These are phyloP conservation scores for Stereocaulon alpinum DNA, from an alignment of 495 filamentous ascomycete species.

Conservation along the genomic window DNA sequence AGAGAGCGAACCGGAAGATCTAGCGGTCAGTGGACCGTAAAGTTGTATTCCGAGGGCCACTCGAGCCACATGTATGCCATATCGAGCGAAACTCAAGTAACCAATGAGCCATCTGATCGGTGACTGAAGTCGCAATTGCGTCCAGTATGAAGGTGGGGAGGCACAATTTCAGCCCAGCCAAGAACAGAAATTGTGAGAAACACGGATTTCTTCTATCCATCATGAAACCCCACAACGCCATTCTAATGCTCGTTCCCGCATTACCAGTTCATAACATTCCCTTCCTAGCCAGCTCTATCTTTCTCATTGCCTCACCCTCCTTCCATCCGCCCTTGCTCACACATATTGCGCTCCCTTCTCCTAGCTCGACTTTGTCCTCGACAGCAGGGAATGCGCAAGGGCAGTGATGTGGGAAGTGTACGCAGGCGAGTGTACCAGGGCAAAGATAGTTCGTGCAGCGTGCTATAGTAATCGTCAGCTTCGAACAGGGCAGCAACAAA, in stretches of 20 bases:
- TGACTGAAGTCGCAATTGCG: too few species aligned
- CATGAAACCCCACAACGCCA: neutral
- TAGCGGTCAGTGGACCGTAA: too few species aligned
- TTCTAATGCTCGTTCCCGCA: neutral
- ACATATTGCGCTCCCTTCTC: conserved; percentile 71
- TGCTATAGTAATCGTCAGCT: conserved; percentile 32
- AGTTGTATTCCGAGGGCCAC: too few species aligned
- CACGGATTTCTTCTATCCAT: neutral
- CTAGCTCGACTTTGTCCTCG: conserved; percentile 83
- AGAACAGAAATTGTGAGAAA: neutral
- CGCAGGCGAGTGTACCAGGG: conserved; percentile 79
- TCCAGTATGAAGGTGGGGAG: too few species aligned
- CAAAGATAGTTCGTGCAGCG: conserved; percentile 87
- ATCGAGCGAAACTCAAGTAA: too few species aligned
- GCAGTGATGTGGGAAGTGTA: conserved; percentile 89
- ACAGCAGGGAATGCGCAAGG: conserved; percentile 71
- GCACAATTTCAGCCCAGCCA: too few species aligned
- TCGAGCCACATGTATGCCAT: too few species aligned
- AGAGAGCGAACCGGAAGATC: too few species aligned
- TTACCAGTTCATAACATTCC: conserved; percentile 54
- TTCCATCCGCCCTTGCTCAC: conserved; percentile 74
- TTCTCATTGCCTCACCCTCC: conserved; percentile 60
- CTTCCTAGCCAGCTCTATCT: conserved; percentile 74
- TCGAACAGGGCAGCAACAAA: neutral
- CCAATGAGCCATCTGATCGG: too few species aligned